Evolutionary conservation across 2,329 filamentous ascomycete species (phyloP).

Genomic region (Colletotrichum sp.): DNA sequence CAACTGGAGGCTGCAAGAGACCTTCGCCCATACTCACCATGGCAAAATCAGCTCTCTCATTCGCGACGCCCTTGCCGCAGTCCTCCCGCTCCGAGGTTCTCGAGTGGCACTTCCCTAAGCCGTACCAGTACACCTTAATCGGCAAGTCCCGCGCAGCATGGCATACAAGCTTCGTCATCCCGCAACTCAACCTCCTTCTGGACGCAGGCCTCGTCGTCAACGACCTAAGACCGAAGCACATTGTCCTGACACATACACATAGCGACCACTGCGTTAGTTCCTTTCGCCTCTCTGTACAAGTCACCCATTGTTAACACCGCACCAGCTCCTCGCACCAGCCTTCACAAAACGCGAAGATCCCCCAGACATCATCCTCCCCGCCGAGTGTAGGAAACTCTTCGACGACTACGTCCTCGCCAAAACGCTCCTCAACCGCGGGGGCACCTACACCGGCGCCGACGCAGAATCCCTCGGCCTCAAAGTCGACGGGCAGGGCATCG

Average conservation of each 20-base stretch:
- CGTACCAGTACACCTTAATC: constrained; percentile 46
- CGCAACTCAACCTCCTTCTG: constrained; percentile 53
- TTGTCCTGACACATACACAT: constrained; percentile 56
- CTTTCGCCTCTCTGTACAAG: no score
- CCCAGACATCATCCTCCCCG: constrained; percentile 50
- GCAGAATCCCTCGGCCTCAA: constrained; percentile 21
- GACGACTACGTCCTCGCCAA: constrained; percentile 45
- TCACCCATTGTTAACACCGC: no score
- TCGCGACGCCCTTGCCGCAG: constrained; percentile 49
- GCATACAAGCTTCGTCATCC: constrained; percentile 57
- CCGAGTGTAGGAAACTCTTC: constrained; percentile 41
- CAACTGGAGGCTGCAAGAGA: not conserved
- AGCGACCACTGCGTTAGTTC: constrained; percentile 50
- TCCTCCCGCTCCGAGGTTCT: constrained; percentile 48
- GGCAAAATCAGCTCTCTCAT: constrained; percentile 24
- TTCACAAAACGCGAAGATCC: constrained; percentile 49
- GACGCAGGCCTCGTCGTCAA: constrained; percentile 54
- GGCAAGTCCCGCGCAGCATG: constrained; percentile 54
- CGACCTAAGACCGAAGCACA: constrained; percentile 49
- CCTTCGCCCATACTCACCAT: not conserved
- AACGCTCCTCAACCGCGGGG: constrained; percentile 46
- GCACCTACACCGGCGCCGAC: constrained; percentile 34
- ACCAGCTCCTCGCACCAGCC: constrained; percentile 43
- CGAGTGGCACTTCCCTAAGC: constrained; percentile 50
- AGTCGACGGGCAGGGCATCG: constrained; percentile 18